Base-by-base conservation (phyloP, 495 filamentous ascomycete species). In the Annulohypoxylon moriforme region DNA sequence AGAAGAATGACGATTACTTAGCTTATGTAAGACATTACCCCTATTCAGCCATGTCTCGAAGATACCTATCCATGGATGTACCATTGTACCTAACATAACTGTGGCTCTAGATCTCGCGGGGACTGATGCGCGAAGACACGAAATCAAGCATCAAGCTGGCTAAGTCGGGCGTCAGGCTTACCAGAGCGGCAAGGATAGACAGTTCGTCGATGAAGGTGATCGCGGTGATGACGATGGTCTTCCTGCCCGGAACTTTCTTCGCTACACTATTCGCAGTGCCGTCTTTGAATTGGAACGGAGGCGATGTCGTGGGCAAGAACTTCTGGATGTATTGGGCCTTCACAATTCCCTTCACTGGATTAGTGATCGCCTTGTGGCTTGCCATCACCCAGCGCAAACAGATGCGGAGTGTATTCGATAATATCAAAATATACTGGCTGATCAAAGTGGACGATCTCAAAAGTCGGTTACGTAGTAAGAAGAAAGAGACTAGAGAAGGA, bases 201-300 rank as follows among this genome's bases (percentile, higher is more conserved):
- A 84, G 80, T 47, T 81, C 81, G 5, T 80, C 80, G 4, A 88
- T 87, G 85, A 86, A 83, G 65, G 82, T 81, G 31, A 83, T 89
- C 25, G 85, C 86, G 8, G 77, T 82, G 3, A 70, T 88, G 27
- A 85, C 86, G 22, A 86, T 88, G 85, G 73, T 83, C 13, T 87
- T 88, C 68, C 67, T 88, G 2, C 85, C 85, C 0, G 85, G 83
- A 0, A 87, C 82, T 13, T 87, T 87, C 50, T 65, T 81, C 20
- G 69, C 78, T 13, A 56, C 78, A 3, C 67, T 81, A 13, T 78
- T 82, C 18, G 70, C 78, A 0, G 66, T 81, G 13, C 76, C 78
- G 8, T 68, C 76, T 5, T 68, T 81, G 24, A 42, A 75, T 9
- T 80, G 73, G 75, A 49, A 76, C 24, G 14, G 64, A 1, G 58